Conservation (phyloP, 1,284 basidiomycete species). For the Rhodotorula sp. region DNA sequence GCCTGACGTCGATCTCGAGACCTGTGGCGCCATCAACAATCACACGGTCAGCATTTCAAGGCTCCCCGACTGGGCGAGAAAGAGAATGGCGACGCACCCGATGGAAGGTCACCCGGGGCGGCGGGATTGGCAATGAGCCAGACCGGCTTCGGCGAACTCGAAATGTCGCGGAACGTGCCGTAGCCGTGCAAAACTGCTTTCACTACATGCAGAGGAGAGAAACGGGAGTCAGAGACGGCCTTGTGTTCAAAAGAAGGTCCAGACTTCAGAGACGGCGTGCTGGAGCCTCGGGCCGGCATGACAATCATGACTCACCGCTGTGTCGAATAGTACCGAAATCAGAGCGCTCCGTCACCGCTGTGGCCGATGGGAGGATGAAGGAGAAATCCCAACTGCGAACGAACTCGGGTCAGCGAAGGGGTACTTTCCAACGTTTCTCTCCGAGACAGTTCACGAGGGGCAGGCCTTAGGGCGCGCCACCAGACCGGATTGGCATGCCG, state of each 20-base stretch:
- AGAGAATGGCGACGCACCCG: neutral
- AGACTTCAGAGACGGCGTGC: too few species aligned
- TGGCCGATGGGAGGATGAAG: constrained; percentile 30
- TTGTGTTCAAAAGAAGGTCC: too few species aligned
- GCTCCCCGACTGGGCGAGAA: neutral
- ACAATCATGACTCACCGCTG: constrained; percentile 5
- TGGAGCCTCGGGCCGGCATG: too few species aligned
- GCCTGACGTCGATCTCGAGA: constrained; percentile 26
- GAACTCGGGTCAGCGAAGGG: neutral
- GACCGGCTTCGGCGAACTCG: constrained; percentile 1
- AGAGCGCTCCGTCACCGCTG: constrained; percentile 21
- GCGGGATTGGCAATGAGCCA: constrained; percentile 20
- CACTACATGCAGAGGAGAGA: neutral
- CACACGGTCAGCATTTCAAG: neutral
- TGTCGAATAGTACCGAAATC: constrained; percentile 26
- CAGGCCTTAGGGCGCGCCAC: too few species aligned
- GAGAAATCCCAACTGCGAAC: constrained; percentile 22
- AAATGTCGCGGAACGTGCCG: constrained; percentile 18
- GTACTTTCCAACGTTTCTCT: neutral
- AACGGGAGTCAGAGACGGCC: neutral
- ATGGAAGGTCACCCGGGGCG: constrained; percentile 21
- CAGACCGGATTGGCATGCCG: neutral
- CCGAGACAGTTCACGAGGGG: neutral
- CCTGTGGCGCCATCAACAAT: too few species aligned
- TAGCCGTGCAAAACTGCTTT: constrained; percentile 15